phyloP scores from a whole-genome alignment of 169 alveolate genomes.

The Toxoplasma gondii region DNA sequence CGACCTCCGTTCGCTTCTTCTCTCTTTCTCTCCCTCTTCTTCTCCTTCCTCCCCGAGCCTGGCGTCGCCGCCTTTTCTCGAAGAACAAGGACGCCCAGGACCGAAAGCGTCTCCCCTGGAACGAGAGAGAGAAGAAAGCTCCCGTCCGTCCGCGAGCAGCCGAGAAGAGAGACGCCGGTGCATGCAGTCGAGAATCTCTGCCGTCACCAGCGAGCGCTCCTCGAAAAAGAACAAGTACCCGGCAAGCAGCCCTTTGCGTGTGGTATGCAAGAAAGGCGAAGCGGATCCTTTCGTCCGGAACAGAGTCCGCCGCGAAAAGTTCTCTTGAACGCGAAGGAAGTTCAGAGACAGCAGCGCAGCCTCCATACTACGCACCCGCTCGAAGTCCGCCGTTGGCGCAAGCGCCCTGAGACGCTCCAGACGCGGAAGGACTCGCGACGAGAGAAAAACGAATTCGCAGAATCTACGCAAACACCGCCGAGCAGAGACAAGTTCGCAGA shows the following conservation, averaged over 20 bases:
- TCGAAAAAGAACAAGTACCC: background rate
- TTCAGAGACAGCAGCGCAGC: background rate
- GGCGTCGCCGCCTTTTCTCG: too few relatives aligned
- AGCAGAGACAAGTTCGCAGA: background rate
- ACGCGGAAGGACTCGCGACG: background rate
- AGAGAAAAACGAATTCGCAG: background rate
- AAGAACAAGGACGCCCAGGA: too few relatives aligned
- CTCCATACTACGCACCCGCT: background rate
- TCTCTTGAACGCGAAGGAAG: background rate
- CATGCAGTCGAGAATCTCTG: conserved; percentile 20
- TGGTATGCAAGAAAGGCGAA: background rate
- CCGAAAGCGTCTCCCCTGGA: background rate
- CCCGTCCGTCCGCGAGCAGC: background rate
- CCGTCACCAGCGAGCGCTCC: background rate
- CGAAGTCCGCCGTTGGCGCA: background rate
- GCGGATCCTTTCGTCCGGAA: too few relatives aligned
- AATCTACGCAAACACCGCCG: background rate
- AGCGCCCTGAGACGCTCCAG: background rate
- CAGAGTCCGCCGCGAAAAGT: background rate
- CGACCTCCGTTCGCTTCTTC: too few relatives aligned
- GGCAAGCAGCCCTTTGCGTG: background rate
- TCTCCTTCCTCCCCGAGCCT: too few relatives aligned
- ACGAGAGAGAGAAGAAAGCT: background rate
- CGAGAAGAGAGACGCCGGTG: background rate
- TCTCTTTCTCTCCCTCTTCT: too few relatives aligned